phyloP scores from a whole-genome alignment of 2,329 filamentous ascomycete genomes.

The Pseudohalonectria lignicola region DNA sequence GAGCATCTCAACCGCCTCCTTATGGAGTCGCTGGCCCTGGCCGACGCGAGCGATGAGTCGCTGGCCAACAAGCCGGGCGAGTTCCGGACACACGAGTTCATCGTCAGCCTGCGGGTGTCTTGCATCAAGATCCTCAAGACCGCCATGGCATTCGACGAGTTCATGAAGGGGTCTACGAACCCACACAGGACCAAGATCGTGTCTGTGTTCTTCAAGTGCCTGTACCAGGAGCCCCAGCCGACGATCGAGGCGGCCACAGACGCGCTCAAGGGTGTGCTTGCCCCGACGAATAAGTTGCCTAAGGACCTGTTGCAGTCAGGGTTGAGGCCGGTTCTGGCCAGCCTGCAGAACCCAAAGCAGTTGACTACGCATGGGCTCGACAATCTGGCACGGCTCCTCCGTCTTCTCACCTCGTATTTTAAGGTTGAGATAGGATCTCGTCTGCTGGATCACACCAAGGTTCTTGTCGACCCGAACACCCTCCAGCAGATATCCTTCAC shows the following conservation, averaged over 20 bases:
- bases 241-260: conserved; percentile 92
- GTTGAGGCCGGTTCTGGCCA: conserved; percentile 88
- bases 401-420: conserved; percentile 93
- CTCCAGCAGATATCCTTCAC: conserved; percentile 90
- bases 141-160: conserved; percentile 88
- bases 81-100: conserved; percentile 89
- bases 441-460: conserved; percentile 87
- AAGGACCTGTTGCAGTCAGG: conserved; percentile 94
- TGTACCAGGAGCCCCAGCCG: conserved; percentile 86
- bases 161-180: conserved; percentile 64
- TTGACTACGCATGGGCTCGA: conserved; percentile 83
- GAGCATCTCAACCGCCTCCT: conserved; percentile 82
- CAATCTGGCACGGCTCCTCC: conserved; percentile 78
- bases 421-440: conserved; percentile 95
- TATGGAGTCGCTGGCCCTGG: conserved; percentile 86
- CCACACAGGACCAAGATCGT: conserved; percentile 64
- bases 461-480: conserved; percentile 68
- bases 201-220: conserved; percentile 91
- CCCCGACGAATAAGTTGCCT: conserved; percentile 80
- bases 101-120: conserved; percentile 81
- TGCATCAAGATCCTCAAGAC: conserved; percentile 90
- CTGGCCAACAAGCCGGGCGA: conserved; percentile 88
- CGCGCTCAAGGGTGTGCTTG: conserved; percentile 77
- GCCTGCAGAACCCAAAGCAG: conserved; percentile 85
- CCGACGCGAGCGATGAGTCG: conserved; percentile 89